phyloP scores from a whole-genome alignment of 176 grass and related monocot species.

The Alloteropsis semialata region DNA sequence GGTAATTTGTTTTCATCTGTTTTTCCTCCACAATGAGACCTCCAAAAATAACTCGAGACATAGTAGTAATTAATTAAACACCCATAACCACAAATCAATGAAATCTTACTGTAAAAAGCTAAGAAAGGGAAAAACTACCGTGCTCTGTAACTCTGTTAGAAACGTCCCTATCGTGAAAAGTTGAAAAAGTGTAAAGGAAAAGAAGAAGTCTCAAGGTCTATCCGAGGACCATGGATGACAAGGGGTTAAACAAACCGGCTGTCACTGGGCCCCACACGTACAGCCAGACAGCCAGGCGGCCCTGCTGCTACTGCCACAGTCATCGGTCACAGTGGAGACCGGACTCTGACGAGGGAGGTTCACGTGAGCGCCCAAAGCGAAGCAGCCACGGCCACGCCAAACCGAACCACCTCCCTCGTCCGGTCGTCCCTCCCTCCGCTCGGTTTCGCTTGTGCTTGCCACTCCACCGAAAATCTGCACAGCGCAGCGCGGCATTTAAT shows the following conservation, averaged over 20 bases:
- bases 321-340: background rate
- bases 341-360: slow-evolving; percentile 20
- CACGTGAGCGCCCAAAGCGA: slow-evolving; percentile 48
- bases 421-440: background rate
- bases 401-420: background rate
- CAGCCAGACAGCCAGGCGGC: slow-evolving; percentile 6
- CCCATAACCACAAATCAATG: background rate
- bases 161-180: background rate
- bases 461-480: slow-evolving; percentile 39
- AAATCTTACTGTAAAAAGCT: background rate
- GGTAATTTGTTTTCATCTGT: background rate
- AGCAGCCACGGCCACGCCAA: background rate
- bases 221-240: slow-evolving; percentile 13
- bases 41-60: background rate
- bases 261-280: slow-evolving; percentile 4
- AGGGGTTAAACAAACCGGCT: slow-evolving; percentile 23
- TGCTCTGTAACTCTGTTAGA: background rate
- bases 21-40: background rate
- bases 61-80: background rate
- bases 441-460: slow-evolving; percentile 14
- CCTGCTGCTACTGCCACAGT: slow-evolving; percentile 34
- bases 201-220: background rate
- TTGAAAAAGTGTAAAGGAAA: background rate
- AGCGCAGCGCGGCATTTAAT: slow-evolving; percentile 50
- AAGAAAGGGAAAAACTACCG: background rate